Evolutionary conservation across 495 filamentous ascomycete species (phyloP), one percentile per base, ranked within the genome.

Genomic region (Lichenothelia convexa): DNA sequence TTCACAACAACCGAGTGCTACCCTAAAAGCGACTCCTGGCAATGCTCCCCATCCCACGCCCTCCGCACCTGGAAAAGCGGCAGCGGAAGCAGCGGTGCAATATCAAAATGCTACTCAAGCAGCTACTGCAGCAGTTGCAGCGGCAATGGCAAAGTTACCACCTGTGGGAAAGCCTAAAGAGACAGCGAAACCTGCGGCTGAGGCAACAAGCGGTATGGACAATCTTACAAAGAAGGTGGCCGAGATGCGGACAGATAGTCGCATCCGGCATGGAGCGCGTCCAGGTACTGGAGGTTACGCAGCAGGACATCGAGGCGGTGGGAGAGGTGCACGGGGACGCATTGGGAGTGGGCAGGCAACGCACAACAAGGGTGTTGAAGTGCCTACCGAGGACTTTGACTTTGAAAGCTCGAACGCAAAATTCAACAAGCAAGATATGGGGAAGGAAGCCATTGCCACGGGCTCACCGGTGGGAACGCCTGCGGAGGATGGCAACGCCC

Each of bases 351-450:
- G 68, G 22, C 61, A 77, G 38, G 9, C 1, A 8, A 12, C 13
- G 31, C 9, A 12, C 9, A 12, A 18, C 9, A 33, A 18, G 31
- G 67, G 15, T 5, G 35, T 94, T 16, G 87, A 92, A 38, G 78
- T 95, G 20, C 89, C 89, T 0, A 64, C 74, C 22, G 70, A 79
- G 2, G 89, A 95, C 47, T 99, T 82, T 50, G 91, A 99, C 51
- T 99, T 99, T 54, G 75, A 78, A 44, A 72, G 72, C 6, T 70
- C 87, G 32, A 99, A 99, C 49, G 85, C 84, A 12, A 93, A 92
- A 54, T 95, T 99, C 63, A 95, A 91, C 64, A 99, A 99, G 59
- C 76, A 93, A 46, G 85, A 93, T 48, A 57, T 94, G 21, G 78
- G 81, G 13, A 93, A 92, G 58, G 84, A 93, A 53, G 85, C 83